Base-by-base conservation (phyloP, 1,284 basidiomycete genomes). In the Malassezia sympodialis region DNA sequence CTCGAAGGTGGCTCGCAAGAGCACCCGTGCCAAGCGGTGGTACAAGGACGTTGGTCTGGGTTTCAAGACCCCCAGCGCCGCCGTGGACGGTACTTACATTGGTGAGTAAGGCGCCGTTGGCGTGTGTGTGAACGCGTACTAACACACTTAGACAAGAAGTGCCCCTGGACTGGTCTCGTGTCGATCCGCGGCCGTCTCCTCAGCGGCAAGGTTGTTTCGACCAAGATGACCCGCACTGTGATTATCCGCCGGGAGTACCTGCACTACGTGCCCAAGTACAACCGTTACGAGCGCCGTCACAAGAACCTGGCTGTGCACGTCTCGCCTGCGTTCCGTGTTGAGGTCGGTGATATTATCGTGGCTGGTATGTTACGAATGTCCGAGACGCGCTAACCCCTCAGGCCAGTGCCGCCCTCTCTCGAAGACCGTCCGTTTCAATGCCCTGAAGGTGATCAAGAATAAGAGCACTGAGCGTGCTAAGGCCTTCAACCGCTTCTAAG, bases 181-280 rank as follows among this genome's bases (percentile, higher is more conserved):
- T 96, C 94, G 56, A 98, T 99, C 78, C 93, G 94, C 78, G 94
- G 94, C 62, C 93, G 94, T 76, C 96, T 99, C 79, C 80, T 99
- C 67, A 93, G 90, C 58, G 94, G 94, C 78, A 87, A 87, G 77
- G 91, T 98, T 66, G 81, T 98, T 58, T 96, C 93, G 65, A 96
- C 91, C 49, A 99, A 99, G 83, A 98, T 99, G 94, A 94, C 86
- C 78, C 89, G 94, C 76, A 98, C 94, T 61, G 83, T 96, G 77
- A 84, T 98, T 79, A 90, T 98, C 80, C 91, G 94, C 66, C 83
- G 94, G 75, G 94, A 99, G 78, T 99, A 96, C 73, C 75, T 78
- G 40, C 94, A 96, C 81, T 98, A 88, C 79, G 84, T 98, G 76
- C 89, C 91, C 71, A 98, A 99, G 82, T 99, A 98, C 84, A 89